A percentile compares a stretch with the other conserved stretches of the same genome.
phyloP scores from a whole-genome alignment of 805 yeast species.

The Lipomyces yamanashiensis region DNA sequence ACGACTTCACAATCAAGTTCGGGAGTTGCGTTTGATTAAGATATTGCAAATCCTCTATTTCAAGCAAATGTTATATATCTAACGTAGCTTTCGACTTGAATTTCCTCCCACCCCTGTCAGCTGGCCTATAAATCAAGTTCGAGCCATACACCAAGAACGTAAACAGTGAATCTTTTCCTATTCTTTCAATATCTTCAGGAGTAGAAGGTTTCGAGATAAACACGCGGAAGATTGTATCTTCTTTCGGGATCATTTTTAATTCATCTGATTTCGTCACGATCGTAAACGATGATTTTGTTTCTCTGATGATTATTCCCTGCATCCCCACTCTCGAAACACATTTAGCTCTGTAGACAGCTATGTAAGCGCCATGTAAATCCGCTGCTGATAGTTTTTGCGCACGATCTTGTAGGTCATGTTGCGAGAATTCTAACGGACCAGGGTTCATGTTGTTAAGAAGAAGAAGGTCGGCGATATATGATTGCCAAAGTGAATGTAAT shows the following conservation, averaged over 20 bases:
- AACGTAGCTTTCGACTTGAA: slow-evolving; percentile 25
- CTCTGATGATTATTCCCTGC: slow-evolving; percentile 27
- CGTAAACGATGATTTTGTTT: slow-evolving; percentile 19
- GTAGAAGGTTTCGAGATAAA: not conserved
- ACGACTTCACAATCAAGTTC: no score
- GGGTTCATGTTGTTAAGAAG: not conserved
- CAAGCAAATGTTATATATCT: not conserved
- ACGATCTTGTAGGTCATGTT: slow-evolving; percentile 13
- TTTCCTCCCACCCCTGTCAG: slow-evolving; percentile 35
- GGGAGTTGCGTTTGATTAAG: no score
- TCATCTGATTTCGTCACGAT: slow-evolving; percentile 18
- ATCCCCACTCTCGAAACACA: slow-evolving; percentile 30
- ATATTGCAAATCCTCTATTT: no score
- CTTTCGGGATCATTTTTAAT: slow-evolving; percentile 28
- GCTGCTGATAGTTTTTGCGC: slow-evolving; percentile 30
- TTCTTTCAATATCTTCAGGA: not conserved
- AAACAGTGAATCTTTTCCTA: not conserved
- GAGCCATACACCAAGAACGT: slow-evolving; percentile 24
- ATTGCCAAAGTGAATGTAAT: slow-evolving; percentile 27
- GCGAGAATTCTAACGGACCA: not conserved
- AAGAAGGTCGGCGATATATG: slow-evolving; percentile 26
- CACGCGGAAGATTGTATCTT: slow-evolving; percentile 24
- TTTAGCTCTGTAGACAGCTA: slow-evolving; percentile 13
- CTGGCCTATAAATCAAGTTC: slow-evolving; percentile 32
- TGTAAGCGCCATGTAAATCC: slow-evolving; percentile 32